Base-by-base conservation (phyloP, 1,139 yeast species). In the Magnusiomyces ingens region DNA sequence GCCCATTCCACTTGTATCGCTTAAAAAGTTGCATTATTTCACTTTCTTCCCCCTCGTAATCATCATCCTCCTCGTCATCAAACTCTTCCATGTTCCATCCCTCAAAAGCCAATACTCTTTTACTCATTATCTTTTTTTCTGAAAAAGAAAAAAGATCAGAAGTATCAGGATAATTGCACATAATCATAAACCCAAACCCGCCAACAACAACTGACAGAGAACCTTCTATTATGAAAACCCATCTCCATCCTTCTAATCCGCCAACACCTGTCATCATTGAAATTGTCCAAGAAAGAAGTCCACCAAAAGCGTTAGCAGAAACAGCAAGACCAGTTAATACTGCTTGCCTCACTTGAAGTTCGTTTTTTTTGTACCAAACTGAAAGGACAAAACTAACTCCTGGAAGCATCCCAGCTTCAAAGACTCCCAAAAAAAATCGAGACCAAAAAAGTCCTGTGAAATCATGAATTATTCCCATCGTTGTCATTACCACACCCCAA, bases 391-490 rank as follows among this genome's bases (percentile, higher is more conserved):
- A 64, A 40, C 62, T 57, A 37, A 65, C 62, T 1, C 68, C 69
- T 1, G 88, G 81, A 60, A 79, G 80, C 59, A 80, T 75, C 1
- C 83, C 84, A 29, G 84, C 76, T 64, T 82, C 86, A 48, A 78
- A 73, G 45, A 79, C 66, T 18, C 87, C 87, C 49, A 81, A 67
- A 49, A 79, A 65, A 52, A 79, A 68, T 60, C 84, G 71, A n/a
- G 75, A 67, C 6, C 75, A 76, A 47, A 78, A 61, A 32, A 78
- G 67, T 2, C 79, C 79, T 17, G 70, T 71, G 58, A 66, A 75
- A 42, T 71, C 67, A 44, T 71, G 64, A 6, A 71, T 74, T 15
- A 73, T 65, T 10, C 76, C 78, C 60, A 74, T 72, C 43, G 78
- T 76, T 3, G 79, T 74, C 57, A 79, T 74, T 38, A 77, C 67